Conservation (phyloP, 495 filamentous ascomycete species). For the Cercophora sp. region DNA sequence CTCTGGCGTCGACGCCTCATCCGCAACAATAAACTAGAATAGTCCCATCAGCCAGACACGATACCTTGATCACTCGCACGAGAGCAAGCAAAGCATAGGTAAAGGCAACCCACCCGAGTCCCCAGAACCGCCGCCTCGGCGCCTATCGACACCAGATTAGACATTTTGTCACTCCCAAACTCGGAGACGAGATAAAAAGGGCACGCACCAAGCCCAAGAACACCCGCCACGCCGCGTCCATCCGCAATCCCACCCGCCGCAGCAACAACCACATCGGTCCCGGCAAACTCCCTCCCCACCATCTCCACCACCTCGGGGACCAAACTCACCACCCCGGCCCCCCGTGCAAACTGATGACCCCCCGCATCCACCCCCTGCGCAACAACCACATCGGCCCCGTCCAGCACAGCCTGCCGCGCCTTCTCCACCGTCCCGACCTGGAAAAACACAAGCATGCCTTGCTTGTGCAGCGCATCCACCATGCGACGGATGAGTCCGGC, state of each 20-base stretch:
- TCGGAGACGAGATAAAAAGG: background rate
- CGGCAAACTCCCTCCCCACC: constrained; percentile 36
- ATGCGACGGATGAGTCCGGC: background rate
- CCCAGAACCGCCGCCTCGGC: constrained; percentile 67
- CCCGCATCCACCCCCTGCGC: constrained; percentile 73
- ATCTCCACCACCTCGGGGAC: constrained; percentile 47
- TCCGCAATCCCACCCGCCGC: constrained; percentile 74
- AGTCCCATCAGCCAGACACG: background rate
- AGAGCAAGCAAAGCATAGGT: background rate
- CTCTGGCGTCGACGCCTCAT: constrained; percentile 56
- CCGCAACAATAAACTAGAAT: constrained; percentile 53
- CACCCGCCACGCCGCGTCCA: constrained; percentile 58
- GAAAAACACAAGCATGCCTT: constrained; percentile 38
- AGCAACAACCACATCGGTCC: constrained; percentile 50
- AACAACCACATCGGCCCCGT: constrained; percentile 61
- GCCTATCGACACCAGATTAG: constrained; percentile 17
- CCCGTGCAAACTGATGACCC: constrained; percentile 61
- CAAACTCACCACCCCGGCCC: constrained; percentile 52
- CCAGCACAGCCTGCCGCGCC: constrained; percentile 40
- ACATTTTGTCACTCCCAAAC: background rate
- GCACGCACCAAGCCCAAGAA: background rate
- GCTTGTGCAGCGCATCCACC: constrained; percentile 37
- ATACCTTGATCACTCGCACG: background rate
- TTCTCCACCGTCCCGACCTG: constrained; percentile 62
- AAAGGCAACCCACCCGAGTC: constrained; percentile 49